Evolutionary conservation across 352 stramenopile species (phyloP).

Genomic region (Phytophthora fragariaefolia): DNA sequence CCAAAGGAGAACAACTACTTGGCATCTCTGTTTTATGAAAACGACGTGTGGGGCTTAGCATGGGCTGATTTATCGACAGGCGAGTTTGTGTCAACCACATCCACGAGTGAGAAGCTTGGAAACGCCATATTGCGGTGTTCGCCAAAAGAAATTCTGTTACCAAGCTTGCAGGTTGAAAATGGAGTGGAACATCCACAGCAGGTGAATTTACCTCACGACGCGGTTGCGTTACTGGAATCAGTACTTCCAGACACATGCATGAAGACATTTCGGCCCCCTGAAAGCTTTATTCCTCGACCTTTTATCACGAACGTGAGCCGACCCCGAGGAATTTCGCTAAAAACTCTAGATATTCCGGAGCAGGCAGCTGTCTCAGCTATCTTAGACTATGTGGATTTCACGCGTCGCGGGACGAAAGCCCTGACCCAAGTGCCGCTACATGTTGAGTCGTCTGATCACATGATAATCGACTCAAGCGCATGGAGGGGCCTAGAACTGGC

Average conservation of each 20-base stretch:
- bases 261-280: conserved; percentile 60
- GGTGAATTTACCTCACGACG: conserved; percentile 21
- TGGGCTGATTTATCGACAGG: conserved; percentile 83
- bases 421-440: conserved; percentile 55
- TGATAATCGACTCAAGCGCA: conserved; percentile 82
- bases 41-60: conserved; percentile 57
- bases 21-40: conserved; percentile 50
- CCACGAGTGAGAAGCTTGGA: conserved; percentile 61
- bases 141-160: conserved; percentile 75
- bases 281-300: conserved; percentile 27
- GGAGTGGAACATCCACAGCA: background rate
- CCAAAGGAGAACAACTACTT: conserved; percentile 85
- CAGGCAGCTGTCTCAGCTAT: conserved; percentile 58
- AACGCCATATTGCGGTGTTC: conserved; percentile 68
- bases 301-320: conserved; percentile 1
- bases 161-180: conserved; percentile 18
- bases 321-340: conserved; percentile 8
- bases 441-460: conserved; percentile 72
- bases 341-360: conserved; percentile 34
- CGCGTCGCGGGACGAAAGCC: conserved; percentile 44
- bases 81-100: conserved; percentile 73
- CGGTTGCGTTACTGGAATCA: conserved; percentile 40
- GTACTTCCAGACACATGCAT: conserved; percentile 60
- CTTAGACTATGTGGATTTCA: conserved; percentile 75
- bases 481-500: conserved; percentile 77